These are phyloP conservation scores for Aspergillus pseudonomiae DNA, from an alignment of 2,329 filamentous ascomycete species.

Conservation along the genomic window DNA sequence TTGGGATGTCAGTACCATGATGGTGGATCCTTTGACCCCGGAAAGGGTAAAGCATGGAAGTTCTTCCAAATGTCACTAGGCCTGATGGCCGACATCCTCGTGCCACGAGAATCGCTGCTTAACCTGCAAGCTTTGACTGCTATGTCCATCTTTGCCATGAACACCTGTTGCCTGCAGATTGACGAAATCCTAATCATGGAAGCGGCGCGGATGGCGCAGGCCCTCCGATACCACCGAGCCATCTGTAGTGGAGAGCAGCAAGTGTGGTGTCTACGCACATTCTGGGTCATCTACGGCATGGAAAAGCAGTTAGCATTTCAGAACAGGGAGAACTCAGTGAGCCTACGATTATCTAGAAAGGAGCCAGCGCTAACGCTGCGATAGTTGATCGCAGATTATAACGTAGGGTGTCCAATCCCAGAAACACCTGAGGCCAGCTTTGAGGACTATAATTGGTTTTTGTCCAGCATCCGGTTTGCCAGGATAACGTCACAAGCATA, in stretches of 20 bases:
- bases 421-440: slow-evolving; percentile 35
- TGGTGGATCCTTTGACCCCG: background rate
- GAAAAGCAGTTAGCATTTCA: slow-evolving; percentile 42
- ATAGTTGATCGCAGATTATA: slow-evolving; percentile 33
- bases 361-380: background rate
- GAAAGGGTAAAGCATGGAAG: slow-evolving; percentile 1
- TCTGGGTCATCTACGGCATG: slow-evolving; percentile 46
- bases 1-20: slow-evolving; percentile 40
- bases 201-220: background rate
- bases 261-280: slow-evolving; percentile 29
- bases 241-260: background rate
- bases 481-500: slow-evolving; percentile 38
- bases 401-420: slow-evolving; percentile 43
- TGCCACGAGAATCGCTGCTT: background rate
- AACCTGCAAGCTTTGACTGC: background rate
- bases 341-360: slow-evolving; percentile 4
- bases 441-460: slow-evolving; percentile 40
- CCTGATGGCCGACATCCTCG: background rate
- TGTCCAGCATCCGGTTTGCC: slow-evolving; percentile 31
- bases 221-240: background rate
- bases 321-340: slow-evolving; percentile 35
- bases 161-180: slow-evolving; percentile 3
- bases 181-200: slow-evolving; percentile 1
- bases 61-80: slow-evolving; percentile 5
- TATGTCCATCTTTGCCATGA: background rate